Conservation (phyloP, 2,329 filamentous ascomycete species). For the Cadophora gregata region DNA sequence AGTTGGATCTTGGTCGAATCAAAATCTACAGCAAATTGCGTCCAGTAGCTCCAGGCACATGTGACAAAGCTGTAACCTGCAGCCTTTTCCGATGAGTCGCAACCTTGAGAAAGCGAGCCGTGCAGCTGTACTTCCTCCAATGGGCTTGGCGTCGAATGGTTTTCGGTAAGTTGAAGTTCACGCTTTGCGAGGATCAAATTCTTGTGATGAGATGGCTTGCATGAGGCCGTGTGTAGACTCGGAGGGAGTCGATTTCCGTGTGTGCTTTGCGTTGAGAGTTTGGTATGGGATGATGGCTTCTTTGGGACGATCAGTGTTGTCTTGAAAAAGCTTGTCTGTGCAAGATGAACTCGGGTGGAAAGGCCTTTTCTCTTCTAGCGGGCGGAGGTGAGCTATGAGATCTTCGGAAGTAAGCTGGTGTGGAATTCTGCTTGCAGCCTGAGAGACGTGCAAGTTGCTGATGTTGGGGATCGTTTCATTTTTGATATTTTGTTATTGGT, state of each 20-base stretch:
- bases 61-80: background rate
- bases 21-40: no score
- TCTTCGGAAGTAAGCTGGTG: background rate
- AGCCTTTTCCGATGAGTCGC: no score
- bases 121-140: background rate
- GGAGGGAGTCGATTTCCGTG: background rate
- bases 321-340: constrained; percentile 1
- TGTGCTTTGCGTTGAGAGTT: background rate
- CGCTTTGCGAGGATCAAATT: no score
- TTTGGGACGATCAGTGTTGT: background rate
- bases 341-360: no score
- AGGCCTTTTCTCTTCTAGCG: background rate
- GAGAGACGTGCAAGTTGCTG: background rate
- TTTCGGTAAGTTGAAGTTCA: background rate
- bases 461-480: background rate
- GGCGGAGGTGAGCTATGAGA: background rate
- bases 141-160: background rate
- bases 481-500: background rate
- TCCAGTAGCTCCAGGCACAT: background rate
- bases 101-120: background rate
- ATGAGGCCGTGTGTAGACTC: background rate
- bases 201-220: background rate
- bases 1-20: background rate
- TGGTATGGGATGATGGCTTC: background rate
- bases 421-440: background rate